phyloP scores from a whole-genome alignment of 805 yeast genomes.

The Ogataea parapolymorpha region DNA sequence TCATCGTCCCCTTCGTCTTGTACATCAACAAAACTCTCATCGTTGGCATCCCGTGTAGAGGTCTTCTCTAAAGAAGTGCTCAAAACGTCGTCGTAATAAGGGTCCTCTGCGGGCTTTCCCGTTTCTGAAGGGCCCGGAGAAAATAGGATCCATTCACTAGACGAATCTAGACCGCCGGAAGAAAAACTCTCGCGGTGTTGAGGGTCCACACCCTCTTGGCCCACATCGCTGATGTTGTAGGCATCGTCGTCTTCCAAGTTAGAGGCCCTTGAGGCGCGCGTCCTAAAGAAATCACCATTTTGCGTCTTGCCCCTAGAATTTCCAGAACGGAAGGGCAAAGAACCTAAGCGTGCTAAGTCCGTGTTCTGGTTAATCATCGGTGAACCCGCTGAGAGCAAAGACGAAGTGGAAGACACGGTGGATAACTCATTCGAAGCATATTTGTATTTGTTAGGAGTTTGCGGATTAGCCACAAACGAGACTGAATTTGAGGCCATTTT shows the following conservation, averaged over 20 bases:
- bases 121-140: slow-evolving; percentile 24
- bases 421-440: slow-evolving; percentile 18
- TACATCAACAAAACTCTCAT: slow-evolving; percentile 20
- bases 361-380: slow-evolving; percentile 12
- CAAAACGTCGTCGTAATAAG: slow-evolving; percentile 25
- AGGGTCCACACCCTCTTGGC: neutral
- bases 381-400: slow-evolving; percentile 10
- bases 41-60: slow-evolving; percentile 11
- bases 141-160: slow-evolving; percentile 32
- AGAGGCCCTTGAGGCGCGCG: neutral
- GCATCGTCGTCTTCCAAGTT: neutral
- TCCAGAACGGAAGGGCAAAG: slow-evolving; percentile 6
- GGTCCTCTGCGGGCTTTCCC: slow-evolving; percentile 12
- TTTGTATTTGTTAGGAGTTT: slow-evolving; percentile 13
- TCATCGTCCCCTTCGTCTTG: slow-evolving; percentile 24
- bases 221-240: neutral
- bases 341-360: slow-evolving; percentile 12
- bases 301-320: neutral
- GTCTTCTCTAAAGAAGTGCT: slow-evolving; percentile 21
- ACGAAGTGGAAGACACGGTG: slow-evolving; percentile 17
- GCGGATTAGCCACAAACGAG: slow-evolving; percentile 17
- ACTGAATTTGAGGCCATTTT: slow-evolving; percentile 14
- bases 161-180: slow-evolving; percentile 19
- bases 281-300: neutral
- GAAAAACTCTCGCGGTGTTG: slow-evolving; percentile 9